Percentiles rank a stretch among this genome's conserved stretches.
Conservation (phyloP, 2,329 filamentous ascomycete species). For the Beauveria sp. region DNA sequence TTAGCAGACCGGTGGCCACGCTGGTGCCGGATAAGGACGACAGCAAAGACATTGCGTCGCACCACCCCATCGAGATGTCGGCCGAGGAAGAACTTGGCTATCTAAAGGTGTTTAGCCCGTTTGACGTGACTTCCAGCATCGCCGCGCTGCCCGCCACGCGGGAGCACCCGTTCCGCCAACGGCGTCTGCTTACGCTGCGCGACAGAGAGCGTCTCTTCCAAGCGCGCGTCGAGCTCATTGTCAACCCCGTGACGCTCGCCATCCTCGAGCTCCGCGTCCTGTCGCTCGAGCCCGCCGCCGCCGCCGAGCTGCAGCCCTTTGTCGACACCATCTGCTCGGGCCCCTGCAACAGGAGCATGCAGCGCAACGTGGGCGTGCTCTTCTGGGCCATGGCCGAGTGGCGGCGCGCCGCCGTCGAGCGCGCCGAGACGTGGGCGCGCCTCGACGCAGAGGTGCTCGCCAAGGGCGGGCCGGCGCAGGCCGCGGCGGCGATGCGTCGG, state of each 20-base stretch:
- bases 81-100: constrained; percentile 60
- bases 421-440: constrained; percentile 56
- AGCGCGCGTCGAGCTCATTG: constrained; percentile 49
- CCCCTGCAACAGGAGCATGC: constrained; percentile 35
- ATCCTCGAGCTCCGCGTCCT: constrained; percentile 47
- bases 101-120: constrained; percentile 62
- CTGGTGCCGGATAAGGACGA: constrained; percentile 21
- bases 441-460: constrained; percentile 40
- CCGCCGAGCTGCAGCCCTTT: constrained; percentile 49
- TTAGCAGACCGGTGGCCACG: constrained; percentile 30
- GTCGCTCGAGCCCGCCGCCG: constrained; percentile 49
- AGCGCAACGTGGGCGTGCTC: constrained; percentile 50
- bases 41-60: constrained; percentile 43
- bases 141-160: constrained; percentile 32
- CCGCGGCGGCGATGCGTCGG: constrained; percentile 18
- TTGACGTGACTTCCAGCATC: constrained; percentile 52
- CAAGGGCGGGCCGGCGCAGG: constrained; percentile 21
- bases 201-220: constrained; percentile 45
- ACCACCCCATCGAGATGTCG: constrained; percentile 56
- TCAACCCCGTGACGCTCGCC: constrained; percentile 44
- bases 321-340: constrained; percentile 34
- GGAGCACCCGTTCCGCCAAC: constrained; percentile 36
- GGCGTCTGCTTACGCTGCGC: constrained; percentile 47
- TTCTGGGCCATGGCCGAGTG: constrained; percentile 64
- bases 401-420: constrained; percentile 51